These are phyloP conservation scores for Mycena alexandri DNA, from an alignment of 768 basidiomycete genomes.

Conservation along the genomic window DNA sequence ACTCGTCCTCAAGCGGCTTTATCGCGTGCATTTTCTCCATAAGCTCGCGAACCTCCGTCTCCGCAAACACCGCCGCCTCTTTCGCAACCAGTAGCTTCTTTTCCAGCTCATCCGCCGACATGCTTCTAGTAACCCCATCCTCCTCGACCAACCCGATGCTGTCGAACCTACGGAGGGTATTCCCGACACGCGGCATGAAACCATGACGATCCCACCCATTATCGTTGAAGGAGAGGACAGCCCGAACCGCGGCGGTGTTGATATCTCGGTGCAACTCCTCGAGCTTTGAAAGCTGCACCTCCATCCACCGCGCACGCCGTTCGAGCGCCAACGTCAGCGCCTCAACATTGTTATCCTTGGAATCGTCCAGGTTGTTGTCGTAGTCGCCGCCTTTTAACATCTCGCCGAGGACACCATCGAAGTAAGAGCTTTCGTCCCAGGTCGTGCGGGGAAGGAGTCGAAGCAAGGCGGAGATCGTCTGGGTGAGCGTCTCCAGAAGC, in stretches of 20 bases:
- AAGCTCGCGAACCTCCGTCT: conserved; percentile 78
- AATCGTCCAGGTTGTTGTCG: conserved; percentile 87
- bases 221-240: conserved; percentile 87
- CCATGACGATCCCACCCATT: conserved; percentile 83
- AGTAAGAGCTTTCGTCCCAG: conserved; percentile 92
- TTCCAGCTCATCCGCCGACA: conserved; percentile 82
- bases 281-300: conserved; percentile 88
- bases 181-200: conserved; percentile 78
- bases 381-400: conserved; percentile 93
- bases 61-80: conserved; percentile 78
- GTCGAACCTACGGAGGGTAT: conserved; percentile 77
- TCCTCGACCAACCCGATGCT: conserved; percentile 70
- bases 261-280: conserved; percentile 93
- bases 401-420: conserved; percentile 86
- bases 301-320: conserved; percentile 94
- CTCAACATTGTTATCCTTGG: conserved; percentile 87
- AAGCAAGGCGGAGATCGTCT: conserved; percentile 89
- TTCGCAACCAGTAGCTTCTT: conserved; percentile 78
- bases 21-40: conserved; percentile 77
- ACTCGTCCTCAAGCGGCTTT: conserved; percentile 58
- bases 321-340: conserved; percentile 87
- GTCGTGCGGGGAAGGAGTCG: conserved; percentile 89
- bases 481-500: conserved; percentile 87
- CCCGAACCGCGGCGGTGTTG: conserved; percentile 88
- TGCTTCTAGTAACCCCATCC: conserved; percentile 58